Evolutionary conservation across 371 early-diverging fungal genomes (phyloP).

Genomic region (Quaeritorhiza haematococci): DNA sequence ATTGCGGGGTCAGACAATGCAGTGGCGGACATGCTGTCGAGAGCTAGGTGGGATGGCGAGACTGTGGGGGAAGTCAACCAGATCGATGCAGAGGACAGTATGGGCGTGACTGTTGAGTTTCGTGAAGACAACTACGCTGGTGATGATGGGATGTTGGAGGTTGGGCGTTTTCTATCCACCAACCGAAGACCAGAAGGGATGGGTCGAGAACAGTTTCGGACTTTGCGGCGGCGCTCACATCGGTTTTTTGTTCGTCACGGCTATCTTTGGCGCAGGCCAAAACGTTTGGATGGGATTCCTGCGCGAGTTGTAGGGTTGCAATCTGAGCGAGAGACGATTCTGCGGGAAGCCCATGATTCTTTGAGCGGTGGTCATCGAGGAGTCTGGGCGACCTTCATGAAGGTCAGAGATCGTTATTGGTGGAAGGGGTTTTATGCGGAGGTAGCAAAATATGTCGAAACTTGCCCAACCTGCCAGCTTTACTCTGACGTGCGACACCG

Average conservation of each 20-base stretch:
- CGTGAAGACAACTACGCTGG: too few species aligned
- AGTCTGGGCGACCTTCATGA: slow-evolving; percentile 3
- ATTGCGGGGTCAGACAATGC: slow-evolving; percentile 1
- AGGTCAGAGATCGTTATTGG: slow-evolving; percentile 6
- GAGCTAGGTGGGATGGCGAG: too few species aligned
- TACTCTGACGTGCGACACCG: slow-evolving; percentile 2
- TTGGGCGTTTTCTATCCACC: too few species aligned
- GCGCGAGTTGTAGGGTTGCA: slow-evolving; percentile 6
- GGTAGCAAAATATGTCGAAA: slow-evolving; percentile 1
- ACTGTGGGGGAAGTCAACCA: too few species aligned
- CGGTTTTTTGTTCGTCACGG: not conserved
- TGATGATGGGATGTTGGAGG: too few species aligned
- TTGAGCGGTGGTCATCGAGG: slow-evolving; percentile 15
- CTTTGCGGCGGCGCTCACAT: too few species aligned
- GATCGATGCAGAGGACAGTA: too few species aligned
- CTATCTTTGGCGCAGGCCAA: not conserved
- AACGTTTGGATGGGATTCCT: not conserved
- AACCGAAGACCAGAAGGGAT: too few species aligned
- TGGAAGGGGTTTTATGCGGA: slow-evolving; percentile 6
- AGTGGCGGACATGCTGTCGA: slow-evolving; percentile 7
- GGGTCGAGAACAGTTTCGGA: too few species aligned
- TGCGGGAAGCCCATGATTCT: slow-evolving; percentile 8
- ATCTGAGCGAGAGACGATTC: slow-evolving; percentile 1
- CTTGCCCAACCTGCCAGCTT: slow-evolving; percentile 3
- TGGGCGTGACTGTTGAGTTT: too few species aligned